Percentiles rank a stretch among this genome's conserved stretches.
Conservation (phyloP, 495 filamentous ascomycete genomes). For the Cenococcum geophilum region DNA sequence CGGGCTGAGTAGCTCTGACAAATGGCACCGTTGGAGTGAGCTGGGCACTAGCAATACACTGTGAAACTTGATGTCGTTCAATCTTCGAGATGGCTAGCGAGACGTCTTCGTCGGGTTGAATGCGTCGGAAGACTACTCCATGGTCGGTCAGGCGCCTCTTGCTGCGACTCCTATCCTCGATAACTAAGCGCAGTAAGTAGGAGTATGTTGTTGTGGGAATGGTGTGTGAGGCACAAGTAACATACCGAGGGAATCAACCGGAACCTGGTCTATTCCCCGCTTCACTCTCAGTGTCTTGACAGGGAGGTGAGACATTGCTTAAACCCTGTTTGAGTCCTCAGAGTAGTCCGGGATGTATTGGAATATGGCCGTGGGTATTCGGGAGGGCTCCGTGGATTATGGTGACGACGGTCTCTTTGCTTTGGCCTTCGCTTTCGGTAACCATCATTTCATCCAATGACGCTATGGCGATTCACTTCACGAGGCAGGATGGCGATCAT, state of each 20-base stretch:
- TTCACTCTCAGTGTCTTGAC: conserved; percentile 4
- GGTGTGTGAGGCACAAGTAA: neutral
- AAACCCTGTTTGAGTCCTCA: neutral
- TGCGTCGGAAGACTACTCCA: neutral
- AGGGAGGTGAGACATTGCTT: neutral
- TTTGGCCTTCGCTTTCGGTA: neutral
- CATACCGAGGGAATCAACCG: neutral
- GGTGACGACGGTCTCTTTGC: neutral
- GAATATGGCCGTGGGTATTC: neutral
- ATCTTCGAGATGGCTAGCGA: neutral
- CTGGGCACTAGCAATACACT: neutral
- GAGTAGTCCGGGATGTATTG: neutral
- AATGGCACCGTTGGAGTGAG: neutral
- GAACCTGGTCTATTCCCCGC: neutral
- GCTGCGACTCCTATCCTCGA: neutral
- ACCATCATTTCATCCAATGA: too few relatives aligned
- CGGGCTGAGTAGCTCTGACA: neutral
- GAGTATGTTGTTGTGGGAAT: neutral
- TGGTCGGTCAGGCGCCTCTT: neutral
- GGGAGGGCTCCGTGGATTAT: neutral
- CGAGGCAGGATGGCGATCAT: neutral
- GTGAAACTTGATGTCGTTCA: neutral
- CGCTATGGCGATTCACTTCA: too few relatives aligned
- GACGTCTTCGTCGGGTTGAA: neutral
- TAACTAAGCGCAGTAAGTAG: neutral